phyloP scores from a whole-genome alignment of 192 early-diverging fungal species.

The Lobosporangium transversale region DNA sequence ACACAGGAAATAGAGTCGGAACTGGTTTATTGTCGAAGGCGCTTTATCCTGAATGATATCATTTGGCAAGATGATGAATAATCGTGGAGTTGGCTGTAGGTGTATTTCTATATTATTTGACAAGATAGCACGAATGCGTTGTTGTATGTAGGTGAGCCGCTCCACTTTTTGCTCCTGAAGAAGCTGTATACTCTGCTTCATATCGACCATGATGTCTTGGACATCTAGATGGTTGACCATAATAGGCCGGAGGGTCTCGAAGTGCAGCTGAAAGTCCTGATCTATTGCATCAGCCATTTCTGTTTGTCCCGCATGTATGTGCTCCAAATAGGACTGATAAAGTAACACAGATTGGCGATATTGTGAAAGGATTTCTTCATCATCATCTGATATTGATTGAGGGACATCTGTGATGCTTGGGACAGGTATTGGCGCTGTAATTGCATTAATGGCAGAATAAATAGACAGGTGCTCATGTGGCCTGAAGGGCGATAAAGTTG shows the following conservation, averaged over 20 bases:
- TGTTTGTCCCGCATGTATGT: slow-evolving; percentile 6
- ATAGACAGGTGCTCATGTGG: background rate
- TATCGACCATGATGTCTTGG: slow-evolving; percentile 9
- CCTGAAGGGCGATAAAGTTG: background rate
- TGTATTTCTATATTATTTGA: slow-evolving; percentile 10
- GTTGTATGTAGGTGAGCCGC: slow-evolving; percentile 1
- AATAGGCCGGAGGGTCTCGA: background rate
- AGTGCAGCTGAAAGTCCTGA: slow-evolving; percentile 13
- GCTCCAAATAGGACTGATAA: slow-evolving; percentile 2
- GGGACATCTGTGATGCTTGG: background rate
- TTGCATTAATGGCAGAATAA: too few relatives aligned
- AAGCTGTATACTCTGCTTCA: slow-evolving; percentile 10
- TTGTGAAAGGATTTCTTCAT: background rate
- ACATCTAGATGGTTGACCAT: slow-evolving; percentile 15
- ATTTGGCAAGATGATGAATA: slow-evolving; percentile 12
- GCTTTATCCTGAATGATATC: background rate
- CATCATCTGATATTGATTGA: background rate
- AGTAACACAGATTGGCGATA: slow-evolving; percentile 5
- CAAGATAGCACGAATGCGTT: slow-evolving; percentile 10
- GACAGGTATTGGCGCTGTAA: background rate
- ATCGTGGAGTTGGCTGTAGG: slow-evolving; percentile 7
- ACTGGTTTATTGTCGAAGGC: background rate
- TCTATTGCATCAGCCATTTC: slow-evolving; percentile 12
- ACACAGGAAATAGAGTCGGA: slow-evolving; percentile 18
- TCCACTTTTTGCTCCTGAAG: slow-evolving; percentile 11